A percentile compares a stretch with the other conserved stretches of the same genome.
Evolutionary conservation across 768 basidiomycete species (phyloP).

Genomic region (Leucosporidium scottii): DNA sequence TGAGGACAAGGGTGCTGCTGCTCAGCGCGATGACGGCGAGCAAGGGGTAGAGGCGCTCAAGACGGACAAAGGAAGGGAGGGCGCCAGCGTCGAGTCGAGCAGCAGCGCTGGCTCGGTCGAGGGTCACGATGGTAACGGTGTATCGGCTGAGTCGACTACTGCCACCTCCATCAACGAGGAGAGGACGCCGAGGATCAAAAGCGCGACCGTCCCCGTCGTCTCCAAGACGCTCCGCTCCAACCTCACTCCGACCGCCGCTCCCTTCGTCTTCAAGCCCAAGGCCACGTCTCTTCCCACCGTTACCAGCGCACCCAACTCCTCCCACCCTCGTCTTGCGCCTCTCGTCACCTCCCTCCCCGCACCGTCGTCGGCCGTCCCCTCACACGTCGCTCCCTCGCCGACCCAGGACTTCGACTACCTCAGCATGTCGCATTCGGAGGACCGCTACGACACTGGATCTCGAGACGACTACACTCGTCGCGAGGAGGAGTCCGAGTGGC

Average conservation of each 20-base stretch:
- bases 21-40: too few relatives aligned
- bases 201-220: background rate
- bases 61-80: too few relatives aligned
- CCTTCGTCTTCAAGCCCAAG: slow-evolving; percentile 22
- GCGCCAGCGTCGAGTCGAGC: too few relatives aligned
- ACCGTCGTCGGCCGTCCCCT: background rate
- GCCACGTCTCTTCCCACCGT: background rate
- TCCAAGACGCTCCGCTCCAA: slow-evolving; percentile 3
- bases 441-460: background rate
- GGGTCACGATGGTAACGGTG: too few relatives aligned
- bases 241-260: slow-evolving; percentile 25
- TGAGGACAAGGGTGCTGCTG: too few relatives aligned
- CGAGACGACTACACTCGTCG: background rate
- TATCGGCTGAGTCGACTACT: too few relatives aligned
- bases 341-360: background rate
- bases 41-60: too few relatives aligned
- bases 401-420: background rate
- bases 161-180: too few relatives aligned
- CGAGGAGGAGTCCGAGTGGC: background rate
- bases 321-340: background rate
- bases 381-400: slow-evolving; percentile 1
- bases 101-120: too few relatives aligned
- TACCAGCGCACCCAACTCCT: background rate
- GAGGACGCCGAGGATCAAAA: too few relatives aligned
- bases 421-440: background rate